Evolutionary conservation across 1,139 yeast genomes (phyloP).

Genomic region (Nakaseomyces sp.): DNA sequence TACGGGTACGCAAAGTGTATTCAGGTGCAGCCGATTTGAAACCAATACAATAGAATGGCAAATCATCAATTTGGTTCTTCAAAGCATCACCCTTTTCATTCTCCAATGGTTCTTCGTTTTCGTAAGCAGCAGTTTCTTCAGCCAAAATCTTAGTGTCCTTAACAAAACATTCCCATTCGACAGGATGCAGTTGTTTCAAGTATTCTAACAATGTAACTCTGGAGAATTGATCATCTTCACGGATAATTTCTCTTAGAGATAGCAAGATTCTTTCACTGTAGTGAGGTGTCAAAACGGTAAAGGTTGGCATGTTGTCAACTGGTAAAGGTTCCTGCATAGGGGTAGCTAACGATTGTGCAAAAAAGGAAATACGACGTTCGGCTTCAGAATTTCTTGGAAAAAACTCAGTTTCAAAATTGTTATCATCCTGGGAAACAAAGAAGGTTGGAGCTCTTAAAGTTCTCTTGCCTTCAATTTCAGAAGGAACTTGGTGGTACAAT

Average conservation of each 20-base stretch:
- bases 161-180: conserved; percentile 98
- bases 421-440: conserved; percentile 96
- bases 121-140: conserved; percentile 89
- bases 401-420: conserved; percentile 86
- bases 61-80: conserved; percentile 86
- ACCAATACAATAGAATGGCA: conserved; percentile 98
- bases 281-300: conserved; percentile 95
- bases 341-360: conserved; percentile 96
- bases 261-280: conserved; percentile 93
- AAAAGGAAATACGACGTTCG: conserved; percentile 97
- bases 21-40: conserved; percentile 99
- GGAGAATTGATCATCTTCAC: conserved; percentile 97
- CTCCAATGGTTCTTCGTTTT: conserved; percentile 51
- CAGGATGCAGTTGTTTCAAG: conserved; percentile 94
- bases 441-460: conserved; percentile 97
- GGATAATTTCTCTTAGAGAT: conserved; percentile 91
- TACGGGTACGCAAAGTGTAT: conserved; percentile 94
- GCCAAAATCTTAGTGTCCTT: conserved; percentile 97
- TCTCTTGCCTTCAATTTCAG: conserved; percentile 94
- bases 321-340: conserved; percentile 98
- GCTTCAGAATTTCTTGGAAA: conserved; percentile 97
- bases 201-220: conserved; percentile 94
- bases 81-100: conserved; percentile 54
- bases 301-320: conserved; percentile 98
- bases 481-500: conserved; percentile 94